Conservation (phyloP, 2,329 filamentous ascomycete species). For the Trichoderma atrobrunneum region DNA sequence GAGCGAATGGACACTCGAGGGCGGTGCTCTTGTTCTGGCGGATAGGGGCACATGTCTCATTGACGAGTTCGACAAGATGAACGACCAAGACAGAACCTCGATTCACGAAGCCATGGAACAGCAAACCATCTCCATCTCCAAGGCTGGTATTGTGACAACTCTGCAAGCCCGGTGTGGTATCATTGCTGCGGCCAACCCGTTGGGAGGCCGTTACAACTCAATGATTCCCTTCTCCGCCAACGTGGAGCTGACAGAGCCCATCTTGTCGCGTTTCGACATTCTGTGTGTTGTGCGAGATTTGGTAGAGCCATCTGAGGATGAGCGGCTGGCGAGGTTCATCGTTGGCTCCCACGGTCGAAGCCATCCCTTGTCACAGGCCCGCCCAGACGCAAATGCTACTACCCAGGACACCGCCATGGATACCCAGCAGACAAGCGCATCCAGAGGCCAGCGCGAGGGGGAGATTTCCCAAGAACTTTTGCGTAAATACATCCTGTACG, state of each 20-base stretch:
- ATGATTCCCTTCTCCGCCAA: conserved; percentile 95
- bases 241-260: conserved; percentile 94
- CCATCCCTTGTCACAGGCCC: conserved; percentile 63
- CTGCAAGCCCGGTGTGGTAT: conserved; percentile 94
- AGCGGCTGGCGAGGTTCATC: conserved; percentile 89
- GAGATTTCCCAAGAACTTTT: conserved; percentile 88
- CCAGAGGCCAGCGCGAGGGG: conserved; percentile 39
- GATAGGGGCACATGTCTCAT: conserved; percentile 95
- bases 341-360: conserved; percentile 91
- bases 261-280: conserved; percentile 96
- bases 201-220: conserved; percentile 93
- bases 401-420: conserved; percentile 46
- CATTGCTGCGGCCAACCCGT: conserved; percentile 93
- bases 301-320: conserved; percentile 88
- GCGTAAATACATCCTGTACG: conserved; percentile 95
- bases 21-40: conserved; percentile 89
- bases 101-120: conserved; percentile 99
- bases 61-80: conserved; percentile 99
- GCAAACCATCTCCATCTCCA: conserved; percentile 98
- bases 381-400: conserved; percentile 24
- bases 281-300: conserved; percentile 94
- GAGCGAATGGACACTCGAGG: conserved; percentile 95
- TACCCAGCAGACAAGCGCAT: conserved; percentile 31
- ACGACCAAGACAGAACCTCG: conserved; percentile 94
- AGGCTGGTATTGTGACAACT: conserved; percentile 96